A percentile compares a stretch with the other conserved stretches of the same genome.
These are phyloP conservation scores for Aureobasidium mangrovei DNA, from an alignment of 2,329 filamentous ascomycete species.

Conservation along the genomic window DNA sequence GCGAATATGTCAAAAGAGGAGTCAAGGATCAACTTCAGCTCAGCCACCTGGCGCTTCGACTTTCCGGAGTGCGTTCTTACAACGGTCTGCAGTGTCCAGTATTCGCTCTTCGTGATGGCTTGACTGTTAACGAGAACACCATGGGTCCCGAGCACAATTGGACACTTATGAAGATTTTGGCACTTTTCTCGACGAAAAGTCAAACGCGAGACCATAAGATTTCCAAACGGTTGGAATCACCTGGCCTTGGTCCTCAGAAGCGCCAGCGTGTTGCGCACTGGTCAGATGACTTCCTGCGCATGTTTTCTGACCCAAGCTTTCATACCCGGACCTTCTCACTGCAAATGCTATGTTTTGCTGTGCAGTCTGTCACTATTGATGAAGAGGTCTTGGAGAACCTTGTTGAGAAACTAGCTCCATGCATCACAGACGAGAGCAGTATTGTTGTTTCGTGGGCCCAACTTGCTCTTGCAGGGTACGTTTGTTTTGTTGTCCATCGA, in stretches of 20 bases:
- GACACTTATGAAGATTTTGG: conserved; percentile 32
- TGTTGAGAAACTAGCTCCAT: conserved; percentile 4
- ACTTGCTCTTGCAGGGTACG: conserved; percentile 69
- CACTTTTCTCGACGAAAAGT: conserved; percentile 23
- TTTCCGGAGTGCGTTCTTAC: conserved; percentile 29
- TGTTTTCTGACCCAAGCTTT: not conserved
- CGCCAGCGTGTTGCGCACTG: conserved; percentile 3
- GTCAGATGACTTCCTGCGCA: conserved; percentile 7
- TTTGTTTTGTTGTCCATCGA: conserved; percentile 15
- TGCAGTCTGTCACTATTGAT: conserved; percentile 6
- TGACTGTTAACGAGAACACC: conserved; percentile 8
- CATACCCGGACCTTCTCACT: not conserved
- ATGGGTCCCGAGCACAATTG: conserved; percentile 25
- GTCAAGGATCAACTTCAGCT: conserved; percentile 66
- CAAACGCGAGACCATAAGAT: not conserved
- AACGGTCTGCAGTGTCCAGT: conserved; percentile 22
- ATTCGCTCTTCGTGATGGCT: conserved; percentile 25
- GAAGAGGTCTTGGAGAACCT: not conserved
- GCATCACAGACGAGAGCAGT: conserved; percentile 54
- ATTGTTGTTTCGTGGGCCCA: conserved; percentile 70
- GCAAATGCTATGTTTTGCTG: conserved; percentile 3
- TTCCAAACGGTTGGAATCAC: not conserved
- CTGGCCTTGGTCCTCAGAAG: conserved; percentile 1
- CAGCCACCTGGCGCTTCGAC: conserved; percentile 53
- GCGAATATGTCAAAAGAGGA: conserved; percentile 65